These are phyloP conservation scores for Panaeolus cyanescens DNA, from an alignment of 768 basidiomycete species.

Conservation along the genomic window DNA sequence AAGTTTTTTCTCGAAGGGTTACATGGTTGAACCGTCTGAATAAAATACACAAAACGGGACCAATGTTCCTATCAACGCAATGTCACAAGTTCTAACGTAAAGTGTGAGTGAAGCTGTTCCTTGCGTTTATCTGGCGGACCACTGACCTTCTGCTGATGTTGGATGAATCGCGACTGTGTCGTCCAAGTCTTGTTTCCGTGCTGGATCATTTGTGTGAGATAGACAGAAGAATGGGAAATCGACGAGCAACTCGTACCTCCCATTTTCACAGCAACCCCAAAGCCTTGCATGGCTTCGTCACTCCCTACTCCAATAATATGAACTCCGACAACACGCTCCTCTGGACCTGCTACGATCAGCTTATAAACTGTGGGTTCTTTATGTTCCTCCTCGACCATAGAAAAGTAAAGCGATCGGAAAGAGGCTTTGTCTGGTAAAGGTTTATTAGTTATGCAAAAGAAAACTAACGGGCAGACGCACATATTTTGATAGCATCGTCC, in stretches of 20 bases:
- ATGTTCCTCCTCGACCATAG: slow-evolving; percentile 86
- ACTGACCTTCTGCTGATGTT: slow-evolving; percentile 78
- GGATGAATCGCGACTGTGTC: slow-evolving; percentile 93
- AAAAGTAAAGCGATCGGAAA: slow-evolving; percentile 88
- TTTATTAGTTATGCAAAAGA: slow-evolving; percentile 2
- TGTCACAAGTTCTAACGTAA: slow-evolving; percentile 32
- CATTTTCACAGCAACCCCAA: slow-evolving; percentile 98
- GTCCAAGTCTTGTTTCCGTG: slow-evolving; percentile 81
- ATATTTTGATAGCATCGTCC: slow-evolving; percentile 85
- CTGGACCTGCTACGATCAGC: slow-evolving; percentile 81
- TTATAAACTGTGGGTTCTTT: slow-evolving; percentile 97
- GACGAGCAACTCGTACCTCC: slow-evolving; percentile 44
- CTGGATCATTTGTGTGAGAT: slow-evolving; percentile 29
- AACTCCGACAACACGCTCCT: slow-evolving; percentile 95
- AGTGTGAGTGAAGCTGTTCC: slow-evolving; percentile 10
- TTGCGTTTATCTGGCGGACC: background rate
- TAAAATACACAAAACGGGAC: too few relatives aligned
- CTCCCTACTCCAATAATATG: slow-evolving; percentile 92
- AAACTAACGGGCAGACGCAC: slow-evolving; percentile 44
- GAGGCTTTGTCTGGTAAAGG: slow-evolving; percentile 64
- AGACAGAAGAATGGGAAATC: background rate
- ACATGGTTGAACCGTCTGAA: too few relatives aligned
- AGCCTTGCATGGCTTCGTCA: slow-evolving; percentile 96
- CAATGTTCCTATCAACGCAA: slow-evolving; percentile 26
- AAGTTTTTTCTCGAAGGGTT: too few relatives aligned